Evolutionary conservation across 108 stramenopile genomes (phyloP).

Genomic region (Conticribra weissflogii): DNA sequence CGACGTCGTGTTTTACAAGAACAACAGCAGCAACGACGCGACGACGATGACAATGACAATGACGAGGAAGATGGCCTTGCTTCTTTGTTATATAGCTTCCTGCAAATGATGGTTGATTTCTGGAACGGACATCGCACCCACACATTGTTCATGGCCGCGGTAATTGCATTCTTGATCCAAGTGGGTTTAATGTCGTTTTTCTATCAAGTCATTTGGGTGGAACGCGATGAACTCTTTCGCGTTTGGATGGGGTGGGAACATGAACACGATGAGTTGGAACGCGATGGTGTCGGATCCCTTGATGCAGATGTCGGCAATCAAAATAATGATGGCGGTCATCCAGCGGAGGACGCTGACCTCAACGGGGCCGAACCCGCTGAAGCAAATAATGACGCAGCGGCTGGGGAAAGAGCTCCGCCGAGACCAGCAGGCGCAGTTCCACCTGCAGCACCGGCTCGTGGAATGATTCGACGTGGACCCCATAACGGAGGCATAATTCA

Average conservation of each 20-base stretch:
- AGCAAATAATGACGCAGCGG: background rate
- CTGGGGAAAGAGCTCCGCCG: background rate
- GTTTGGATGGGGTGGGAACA: slow-evolving; percentile 28
- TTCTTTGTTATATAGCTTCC: background rate
- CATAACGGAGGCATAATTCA: slow-evolving; percentile 38
- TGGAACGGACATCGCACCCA: slow-evolving; percentile 31
- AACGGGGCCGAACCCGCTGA: too few species aligned
- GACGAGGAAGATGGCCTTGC: slow-evolving; percentile 1
- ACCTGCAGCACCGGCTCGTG: background rate
- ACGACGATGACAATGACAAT: slow-evolving; percentile 4
- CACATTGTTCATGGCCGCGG: slow-evolving; percentile 18
- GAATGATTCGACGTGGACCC: slow-evolving; percentile 30
- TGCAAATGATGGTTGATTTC: slow-evolving; percentile 9
- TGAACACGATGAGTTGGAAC: too few species aligned
- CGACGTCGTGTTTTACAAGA: background rate
- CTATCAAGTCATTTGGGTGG: slow-evolving; percentile 46
- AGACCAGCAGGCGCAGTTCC: slow-evolving; percentile 1
- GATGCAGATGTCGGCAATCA: background rate
- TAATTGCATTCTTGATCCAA: slow-evolving; percentile 41
- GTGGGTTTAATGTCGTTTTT: slow-evolving; percentile 44
- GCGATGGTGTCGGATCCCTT: slow-evolving; percentile 1
- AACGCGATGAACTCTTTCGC: slow-evolving; percentile 29
- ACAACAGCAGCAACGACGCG: background rate
- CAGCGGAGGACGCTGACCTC: background rate
- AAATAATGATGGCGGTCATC: background rate